phyloP scores from a whole-genome alignment of 2,329 filamentous ascomycete genomes.

The Aquanectria penicillioides region DNA sequence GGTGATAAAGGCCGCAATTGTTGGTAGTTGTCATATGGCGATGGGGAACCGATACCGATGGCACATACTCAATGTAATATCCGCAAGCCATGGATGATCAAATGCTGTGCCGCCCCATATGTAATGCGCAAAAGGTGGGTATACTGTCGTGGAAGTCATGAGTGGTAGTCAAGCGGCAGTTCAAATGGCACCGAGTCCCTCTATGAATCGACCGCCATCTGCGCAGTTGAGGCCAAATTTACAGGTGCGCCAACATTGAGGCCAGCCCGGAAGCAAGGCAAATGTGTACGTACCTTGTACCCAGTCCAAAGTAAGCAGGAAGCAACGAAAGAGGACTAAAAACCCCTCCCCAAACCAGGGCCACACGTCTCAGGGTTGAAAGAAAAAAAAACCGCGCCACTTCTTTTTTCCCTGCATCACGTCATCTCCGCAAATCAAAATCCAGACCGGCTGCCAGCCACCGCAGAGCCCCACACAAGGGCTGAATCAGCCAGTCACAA shows the following conservation, averaged over 20 bases:
- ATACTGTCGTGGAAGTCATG: too few species aligned
- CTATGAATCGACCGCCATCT: too few species aligned
- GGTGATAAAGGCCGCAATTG: not conserved
- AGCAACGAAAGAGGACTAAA: constrained; percentile 2
- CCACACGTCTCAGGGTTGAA: constrained; percentile 13
- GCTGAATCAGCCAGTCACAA: constrained; percentile 64
- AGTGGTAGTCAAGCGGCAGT: too few species aligned
- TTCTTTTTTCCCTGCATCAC: constrained; percentile 41
- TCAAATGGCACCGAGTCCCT: too few species aligned
- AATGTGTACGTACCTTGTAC: constrained; percentile 2
- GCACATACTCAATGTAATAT: too few species aligned
- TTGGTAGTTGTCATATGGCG: constrained; percentile 4
- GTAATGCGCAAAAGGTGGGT: too few species aligned
- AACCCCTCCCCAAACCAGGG: not conserved
- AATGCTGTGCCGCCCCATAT: constrained; percentile 2
- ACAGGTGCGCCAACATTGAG: not conserved
- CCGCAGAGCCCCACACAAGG: constrained; percentile 46
- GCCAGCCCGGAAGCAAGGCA: not conserved
- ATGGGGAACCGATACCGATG: not conserved
- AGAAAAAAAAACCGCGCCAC: constrained; percentile 26
- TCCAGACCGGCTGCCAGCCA: constrained; percentile 38
- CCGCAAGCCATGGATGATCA: not conserved
- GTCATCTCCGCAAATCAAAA: constrained; percentile 46
- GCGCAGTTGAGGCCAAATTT: not conserved
- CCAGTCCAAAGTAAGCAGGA: not conserved